phyloP scores from a whole-genome alignment of 257 asterid species.

The Solanum sejunctum region DNA sequence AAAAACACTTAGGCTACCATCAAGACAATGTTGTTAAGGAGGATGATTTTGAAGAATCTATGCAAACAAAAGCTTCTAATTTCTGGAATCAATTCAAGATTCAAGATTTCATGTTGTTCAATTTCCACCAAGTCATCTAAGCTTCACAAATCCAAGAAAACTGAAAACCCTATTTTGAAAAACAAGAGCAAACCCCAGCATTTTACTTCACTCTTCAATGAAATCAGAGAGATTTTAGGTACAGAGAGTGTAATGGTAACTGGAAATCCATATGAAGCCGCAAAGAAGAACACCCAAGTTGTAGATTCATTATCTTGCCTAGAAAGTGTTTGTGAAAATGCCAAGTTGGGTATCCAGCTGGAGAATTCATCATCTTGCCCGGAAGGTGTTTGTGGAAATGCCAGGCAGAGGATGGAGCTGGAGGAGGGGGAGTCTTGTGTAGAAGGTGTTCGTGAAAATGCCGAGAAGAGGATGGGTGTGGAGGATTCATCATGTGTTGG shows the following conservation, averaged over 20 bases:
- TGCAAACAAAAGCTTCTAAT: conserved; percentile 11
- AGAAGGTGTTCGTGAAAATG: conserved; percentile 45
- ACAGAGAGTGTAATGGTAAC: conserved; percentile 13
- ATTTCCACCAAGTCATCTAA: conserved; percentile 5
- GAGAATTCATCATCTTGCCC: not conserved
- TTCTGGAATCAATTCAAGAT: conserved; percentile 9
- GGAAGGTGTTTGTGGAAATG: conserved; percentile 46
- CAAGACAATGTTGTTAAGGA: not conserved
- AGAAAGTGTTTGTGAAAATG: conserved; percentile 44
- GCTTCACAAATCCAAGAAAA: conserved; percentile 15
- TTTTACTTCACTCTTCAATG: conserved; percentile 46
- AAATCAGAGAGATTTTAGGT: conserved; percentile 57
- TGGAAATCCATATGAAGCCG: conserved; percentile 10
- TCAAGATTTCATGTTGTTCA: conserved; percentile 18
- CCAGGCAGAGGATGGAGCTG: conserved; percentile 12
- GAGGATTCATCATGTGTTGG: conserved; percentile 20
- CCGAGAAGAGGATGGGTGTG: conserved; percentile 11
- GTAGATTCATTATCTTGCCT: not conserved
- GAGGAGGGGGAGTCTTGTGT: not conserved
- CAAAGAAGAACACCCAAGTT: conserved; percentile 3
- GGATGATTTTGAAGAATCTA: conserved; percentile 12
- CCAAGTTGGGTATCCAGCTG: conserved; percentile 10
- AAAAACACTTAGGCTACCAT: not conserved
- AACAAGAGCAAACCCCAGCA: conserved; percentile 12
- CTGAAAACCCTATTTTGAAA: conserved; percentile 3